These are phyloP conservation scores for Rhizophora apiculata DNA, from an alignment of 345 rosid genomes.

Conservation along the genomic window DNA sequence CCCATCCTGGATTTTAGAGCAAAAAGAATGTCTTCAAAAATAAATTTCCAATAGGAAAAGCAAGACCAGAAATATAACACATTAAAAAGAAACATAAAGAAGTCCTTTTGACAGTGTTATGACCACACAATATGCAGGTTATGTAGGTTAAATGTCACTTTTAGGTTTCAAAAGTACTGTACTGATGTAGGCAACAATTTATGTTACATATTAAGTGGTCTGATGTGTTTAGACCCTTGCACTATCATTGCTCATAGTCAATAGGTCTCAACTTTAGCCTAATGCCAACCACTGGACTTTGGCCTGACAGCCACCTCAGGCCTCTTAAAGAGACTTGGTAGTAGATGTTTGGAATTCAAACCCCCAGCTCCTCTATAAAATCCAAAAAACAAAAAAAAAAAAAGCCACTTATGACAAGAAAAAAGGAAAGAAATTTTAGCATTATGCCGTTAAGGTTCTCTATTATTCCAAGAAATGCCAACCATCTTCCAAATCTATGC, in stretches of 20 bases:
- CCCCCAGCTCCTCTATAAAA: not conserved
- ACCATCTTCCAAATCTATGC: not conserved
- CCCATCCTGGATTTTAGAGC: conserved; percentile 41
- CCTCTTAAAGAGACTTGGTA: too few species aligned
- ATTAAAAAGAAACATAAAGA: not conserved
- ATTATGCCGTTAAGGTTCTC: conserved; percentile 1
- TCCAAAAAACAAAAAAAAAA: not conserved
- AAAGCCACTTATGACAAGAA: not conserved
- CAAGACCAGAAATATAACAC: not conserved
- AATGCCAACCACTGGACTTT: not conserved
- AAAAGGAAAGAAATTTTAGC: not conserved
- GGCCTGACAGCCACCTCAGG: too few species aligned
- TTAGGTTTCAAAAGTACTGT: not conserved
- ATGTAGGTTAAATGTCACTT: conserved; percentile 9
- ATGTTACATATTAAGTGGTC: not conserved
- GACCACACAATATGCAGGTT: not conserved
- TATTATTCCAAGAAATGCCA: not conserved
- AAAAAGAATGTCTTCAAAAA: conserved; percentile 20
- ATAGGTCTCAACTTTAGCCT: conserved; percentile 1
- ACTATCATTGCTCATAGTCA: not conserved
- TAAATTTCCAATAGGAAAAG: not conserved
- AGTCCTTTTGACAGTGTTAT: not conserved
- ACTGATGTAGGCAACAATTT: not conserved
- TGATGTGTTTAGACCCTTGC: not conserved
- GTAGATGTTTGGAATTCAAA: too few species aligned